Evolutionary conservation across 257 asterid species (phyloP).

Genomic region (Solanum ossicruentum): DNA sequence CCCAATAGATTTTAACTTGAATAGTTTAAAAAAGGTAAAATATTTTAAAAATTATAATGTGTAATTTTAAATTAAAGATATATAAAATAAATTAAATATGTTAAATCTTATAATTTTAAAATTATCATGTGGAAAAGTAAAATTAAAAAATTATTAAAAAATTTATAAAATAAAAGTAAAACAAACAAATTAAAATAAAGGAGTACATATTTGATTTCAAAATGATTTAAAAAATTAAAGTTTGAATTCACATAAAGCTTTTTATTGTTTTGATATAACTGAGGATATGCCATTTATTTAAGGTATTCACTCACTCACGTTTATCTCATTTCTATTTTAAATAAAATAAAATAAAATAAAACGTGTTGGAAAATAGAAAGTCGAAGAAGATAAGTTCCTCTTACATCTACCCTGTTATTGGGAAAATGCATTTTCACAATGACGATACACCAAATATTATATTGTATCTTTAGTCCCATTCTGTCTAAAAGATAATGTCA

Average conservation of each 20-base stretch:
- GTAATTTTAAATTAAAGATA: no score
- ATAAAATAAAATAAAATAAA: background rate
- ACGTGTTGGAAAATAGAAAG: background rate
- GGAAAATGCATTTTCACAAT: background rate
- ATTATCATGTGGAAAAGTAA: background rate
- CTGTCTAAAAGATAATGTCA: no score
- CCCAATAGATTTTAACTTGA: no score
- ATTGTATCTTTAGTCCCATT: no score
- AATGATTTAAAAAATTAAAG: no score
- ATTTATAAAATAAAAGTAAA: no score
- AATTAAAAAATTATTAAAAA: background rate
- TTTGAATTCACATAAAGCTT: background rate
- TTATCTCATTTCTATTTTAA: background rate
- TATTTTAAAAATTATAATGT: no score
- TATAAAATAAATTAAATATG: no score
- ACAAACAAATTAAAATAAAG: no score
- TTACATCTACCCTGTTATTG: background rate
- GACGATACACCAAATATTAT: no score
- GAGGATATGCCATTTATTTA: background rate
- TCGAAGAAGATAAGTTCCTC: background rate
- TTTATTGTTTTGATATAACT: background rate
- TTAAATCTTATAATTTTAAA: no score
- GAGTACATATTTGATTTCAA: background rate
- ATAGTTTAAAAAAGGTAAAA: no score
- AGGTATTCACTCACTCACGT: background rate